A percentile compares a stretch with the other conserved stretches of the same genome.
phyloP scores from a whole-genome alignment of 768 basidiomycete genomes.

The Trametes meyenii region DNA sequence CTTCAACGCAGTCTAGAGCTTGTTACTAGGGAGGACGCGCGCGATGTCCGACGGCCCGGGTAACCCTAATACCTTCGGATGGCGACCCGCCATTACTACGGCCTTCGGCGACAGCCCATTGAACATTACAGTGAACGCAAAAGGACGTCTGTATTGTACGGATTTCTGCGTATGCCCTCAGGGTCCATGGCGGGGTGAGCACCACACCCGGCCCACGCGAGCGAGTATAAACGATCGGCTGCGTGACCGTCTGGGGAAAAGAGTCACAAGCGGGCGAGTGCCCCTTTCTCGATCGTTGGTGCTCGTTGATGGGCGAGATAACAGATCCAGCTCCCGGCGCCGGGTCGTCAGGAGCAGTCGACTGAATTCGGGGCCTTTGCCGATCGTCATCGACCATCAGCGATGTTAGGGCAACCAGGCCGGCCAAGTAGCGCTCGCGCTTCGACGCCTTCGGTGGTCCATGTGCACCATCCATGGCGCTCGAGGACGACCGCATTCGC shows the following conservation, averaged over 20 bases:
- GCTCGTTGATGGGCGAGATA: conserved; percentile 21
- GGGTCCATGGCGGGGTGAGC: background rate
- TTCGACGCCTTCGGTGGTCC: conserved; percentile 6
- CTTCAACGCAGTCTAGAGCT: conserved; percentile 23
- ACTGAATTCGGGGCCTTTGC: conserved; percentile 22
- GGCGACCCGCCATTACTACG: conserved; percentile 17
- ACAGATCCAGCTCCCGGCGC: conserved; percentile 8
- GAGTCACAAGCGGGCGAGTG: conserved; percentile 5
- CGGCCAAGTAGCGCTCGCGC: conserved; percentile 16
- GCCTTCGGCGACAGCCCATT: conserved; percentile 10
- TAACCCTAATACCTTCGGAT: conserved; percentile 18
- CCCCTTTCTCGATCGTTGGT: conserved; percentile 16
- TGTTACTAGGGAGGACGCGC: conserved; percentile 22
- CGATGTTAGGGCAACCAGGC: conserved; percentile 24
- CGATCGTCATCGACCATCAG: conserved; percentile 26
- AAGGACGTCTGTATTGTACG: background rate
- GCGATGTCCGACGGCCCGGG: conserved; percentile 21
- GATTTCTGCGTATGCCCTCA: background rate
- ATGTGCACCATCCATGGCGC: conserved; percentile 9
- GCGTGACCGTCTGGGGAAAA: conserved; percentile 11
- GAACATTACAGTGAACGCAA: conserved; percentile 10
- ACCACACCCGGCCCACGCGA: background rate
- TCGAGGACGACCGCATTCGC: conserved; percentile 11
- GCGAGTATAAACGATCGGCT: background rate
- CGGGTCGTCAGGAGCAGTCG: conserved; percentile 22